These are phyloP conservation scores for Neonectria faginata DNA, from an alignment of 2,329 filamentous ascomycete genomes.

Conservation along the genomic window DNA sequence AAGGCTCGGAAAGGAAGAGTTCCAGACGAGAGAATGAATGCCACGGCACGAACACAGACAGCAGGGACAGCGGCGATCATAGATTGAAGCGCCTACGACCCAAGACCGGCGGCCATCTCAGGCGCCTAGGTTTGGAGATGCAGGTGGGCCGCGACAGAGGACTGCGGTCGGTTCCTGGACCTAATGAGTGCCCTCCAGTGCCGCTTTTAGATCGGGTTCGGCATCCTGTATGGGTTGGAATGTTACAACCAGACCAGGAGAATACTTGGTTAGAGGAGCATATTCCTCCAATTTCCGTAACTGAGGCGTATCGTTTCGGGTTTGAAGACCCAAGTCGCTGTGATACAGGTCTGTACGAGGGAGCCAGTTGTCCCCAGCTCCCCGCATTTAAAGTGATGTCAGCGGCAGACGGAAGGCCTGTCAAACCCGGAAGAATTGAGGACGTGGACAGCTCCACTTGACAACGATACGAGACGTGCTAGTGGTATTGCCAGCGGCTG, in stretches of 20 bases:
- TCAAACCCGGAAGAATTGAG: background rate
- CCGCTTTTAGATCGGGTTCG: background rate
- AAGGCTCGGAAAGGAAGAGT: background rate
- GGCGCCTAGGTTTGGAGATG: background rate
- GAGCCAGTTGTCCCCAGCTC: background rate
- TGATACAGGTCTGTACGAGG: background rate
- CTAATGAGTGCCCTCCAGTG: background rate
- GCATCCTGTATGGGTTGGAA: background rate
- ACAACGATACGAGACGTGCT: background rate
- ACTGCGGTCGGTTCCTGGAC: conserved; percentile 19
- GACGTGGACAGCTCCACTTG: conserved; percentile 1
- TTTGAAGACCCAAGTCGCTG: background rate
- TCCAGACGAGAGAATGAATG: background rate
- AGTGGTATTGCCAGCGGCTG: background rate
- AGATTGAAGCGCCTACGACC: conserved; percentile 5
- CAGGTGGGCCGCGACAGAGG: background rate
- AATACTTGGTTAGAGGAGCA: background rate
- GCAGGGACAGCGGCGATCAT: background rate
- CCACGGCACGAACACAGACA: background rate
- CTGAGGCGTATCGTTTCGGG: background rate
- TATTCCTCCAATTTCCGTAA: background rate
- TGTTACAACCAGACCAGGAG: conserved; percentile 1
- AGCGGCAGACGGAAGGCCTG: background rate
- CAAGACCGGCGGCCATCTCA: background rate
- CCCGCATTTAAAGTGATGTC: conserved; percentile 1